Evolutionary conservation across 1,284 basidiomycete species (phyloP).

Genomic region (Gomphus bonarii): DNA sequence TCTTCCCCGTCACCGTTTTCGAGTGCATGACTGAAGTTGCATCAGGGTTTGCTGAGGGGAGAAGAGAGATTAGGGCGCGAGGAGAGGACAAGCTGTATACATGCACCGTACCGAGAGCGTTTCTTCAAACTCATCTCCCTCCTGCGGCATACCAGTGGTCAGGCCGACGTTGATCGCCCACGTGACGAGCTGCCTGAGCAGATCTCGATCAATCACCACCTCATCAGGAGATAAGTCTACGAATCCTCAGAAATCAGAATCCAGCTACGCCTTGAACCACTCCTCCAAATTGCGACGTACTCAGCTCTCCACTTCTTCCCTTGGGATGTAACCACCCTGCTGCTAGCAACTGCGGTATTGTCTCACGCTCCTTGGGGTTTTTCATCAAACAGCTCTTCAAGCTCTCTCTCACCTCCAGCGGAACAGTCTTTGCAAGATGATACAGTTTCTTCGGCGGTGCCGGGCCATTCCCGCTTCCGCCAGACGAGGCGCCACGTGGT

Average conservation of each 20-base stretch:
- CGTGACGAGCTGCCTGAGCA: constrained; percentile 9
- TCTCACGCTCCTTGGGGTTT: constrained; percentile 65
- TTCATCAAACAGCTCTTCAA: constrained; percentile 70
- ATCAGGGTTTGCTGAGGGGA: constrained; percentile 6
- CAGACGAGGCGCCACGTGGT: constrained; percentile 18
- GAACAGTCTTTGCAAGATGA: constrained; percentile 54
- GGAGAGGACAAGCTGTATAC: no score
- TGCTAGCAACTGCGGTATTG: constrained; percentile 54
- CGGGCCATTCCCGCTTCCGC: constrained; percentile 12
- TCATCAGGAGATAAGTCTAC: constrained; percentile 4
- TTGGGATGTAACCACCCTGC: constrained; percentile 17
- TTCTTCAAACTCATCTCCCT: constrained; percentile 6
- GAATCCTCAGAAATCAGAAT: neutral
- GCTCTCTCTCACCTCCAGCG: constrained; percentile 56
- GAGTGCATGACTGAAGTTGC: constrained; percentile 8
- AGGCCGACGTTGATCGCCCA: constrained; percentile 7
- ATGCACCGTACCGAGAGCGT: constrained; percentile 9
- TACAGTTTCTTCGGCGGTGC: constrained; percentile 47
- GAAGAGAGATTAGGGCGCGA: neutral
- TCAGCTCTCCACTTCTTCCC: constrained; percentile 7
- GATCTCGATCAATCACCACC: constrained; percentile 7
- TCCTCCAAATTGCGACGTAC: neutral
- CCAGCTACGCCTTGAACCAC: no score
- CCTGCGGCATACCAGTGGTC: constrained; percentile 9
- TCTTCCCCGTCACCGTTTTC: neutral